Percentiles rank a stretch among this genome's conserved stretches.
phyloP scores from a whole-genome alignment of 2,329 filamentous ascomycete genomes.

The Cordyceps fumosorosea region DNA sequence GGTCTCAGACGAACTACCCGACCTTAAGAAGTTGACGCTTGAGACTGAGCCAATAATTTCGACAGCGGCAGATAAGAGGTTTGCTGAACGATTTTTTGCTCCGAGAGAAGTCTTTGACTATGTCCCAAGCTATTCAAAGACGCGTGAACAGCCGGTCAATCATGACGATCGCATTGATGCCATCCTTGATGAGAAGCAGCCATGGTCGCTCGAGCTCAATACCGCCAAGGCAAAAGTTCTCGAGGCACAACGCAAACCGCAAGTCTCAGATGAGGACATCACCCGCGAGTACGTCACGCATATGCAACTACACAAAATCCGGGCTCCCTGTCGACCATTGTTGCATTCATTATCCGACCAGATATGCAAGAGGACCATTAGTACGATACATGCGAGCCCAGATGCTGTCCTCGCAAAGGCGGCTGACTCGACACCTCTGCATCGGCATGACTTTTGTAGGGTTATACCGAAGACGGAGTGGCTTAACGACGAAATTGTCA shows the following conservation, averaged over 20 bases:
- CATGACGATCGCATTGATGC: constrained; percentile 6
- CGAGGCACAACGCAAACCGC: constrained; percentile 2
- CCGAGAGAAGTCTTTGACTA: background rate
- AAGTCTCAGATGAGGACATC: background rate
- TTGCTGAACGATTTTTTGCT: background rate
- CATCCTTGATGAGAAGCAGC: constrained; percentile 2
- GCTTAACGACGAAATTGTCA: constrained; percentile 74
- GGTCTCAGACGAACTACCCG: background rate
- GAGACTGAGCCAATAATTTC: background rate
- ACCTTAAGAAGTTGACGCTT: background rate
- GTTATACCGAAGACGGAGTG: constrained; percentile 52
- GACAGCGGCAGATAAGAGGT: background rate
- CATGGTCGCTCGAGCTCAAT: constrained; percentile 7
- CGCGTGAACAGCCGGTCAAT: background rate
- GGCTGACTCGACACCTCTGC: constrained; percentile 43
- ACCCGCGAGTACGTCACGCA: constrained; percentile 7
- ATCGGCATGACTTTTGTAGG: constrained; percentile 54
- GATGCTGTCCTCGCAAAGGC: constrained; percentile 37
- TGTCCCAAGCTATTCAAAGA: background rate
- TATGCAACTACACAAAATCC: background rate
- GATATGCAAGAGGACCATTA: background rate
- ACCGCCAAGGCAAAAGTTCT: background rate
- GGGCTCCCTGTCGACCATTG: constrained; percentile 1
- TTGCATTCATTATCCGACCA: background rate
- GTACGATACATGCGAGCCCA: constrained; percentile 16